phyloP scores from a whole-genome alignment of 176 grass and related monocot genomes.

The Urochloa ruziziensis region DNA sequence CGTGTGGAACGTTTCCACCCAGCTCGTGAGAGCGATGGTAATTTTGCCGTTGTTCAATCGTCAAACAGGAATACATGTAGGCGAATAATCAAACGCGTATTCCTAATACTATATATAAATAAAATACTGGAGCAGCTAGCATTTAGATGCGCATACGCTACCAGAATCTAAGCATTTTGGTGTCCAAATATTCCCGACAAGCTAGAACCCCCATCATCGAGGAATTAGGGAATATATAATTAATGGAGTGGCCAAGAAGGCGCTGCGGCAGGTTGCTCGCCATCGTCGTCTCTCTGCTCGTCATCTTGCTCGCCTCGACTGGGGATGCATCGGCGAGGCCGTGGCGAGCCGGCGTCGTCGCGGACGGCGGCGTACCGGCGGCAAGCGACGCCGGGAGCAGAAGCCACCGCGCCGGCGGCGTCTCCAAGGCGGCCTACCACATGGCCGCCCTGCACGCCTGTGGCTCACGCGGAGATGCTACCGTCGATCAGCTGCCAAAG shows the following conservation, averaged over 20 bases:
- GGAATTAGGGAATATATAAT: no score
- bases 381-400: background rate
- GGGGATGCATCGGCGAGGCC: background rate
- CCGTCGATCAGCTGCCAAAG: background rate
- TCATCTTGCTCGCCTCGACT: background rate
- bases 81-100: no score
- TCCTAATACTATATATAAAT: no score
- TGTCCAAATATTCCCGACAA: background rate
- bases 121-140: no score
- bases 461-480: background rate
- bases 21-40: no score
- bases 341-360: conserved; percentile 6
- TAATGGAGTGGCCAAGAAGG: background rate
- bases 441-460: background rate
- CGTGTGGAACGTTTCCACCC: no score
- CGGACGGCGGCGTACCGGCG: no score
- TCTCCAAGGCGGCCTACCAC: conserved; percentile 11
- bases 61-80: no score
- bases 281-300: background rate
- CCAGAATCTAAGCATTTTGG: background rate
- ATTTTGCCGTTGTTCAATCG: no score
- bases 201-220: background rate
- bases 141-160: no score
- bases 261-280: no score
- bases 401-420: background rate